Evolutionary conservation across 306 rosid species (phyloP).

Genomic region (Trifolium subterraneum): DNA sequence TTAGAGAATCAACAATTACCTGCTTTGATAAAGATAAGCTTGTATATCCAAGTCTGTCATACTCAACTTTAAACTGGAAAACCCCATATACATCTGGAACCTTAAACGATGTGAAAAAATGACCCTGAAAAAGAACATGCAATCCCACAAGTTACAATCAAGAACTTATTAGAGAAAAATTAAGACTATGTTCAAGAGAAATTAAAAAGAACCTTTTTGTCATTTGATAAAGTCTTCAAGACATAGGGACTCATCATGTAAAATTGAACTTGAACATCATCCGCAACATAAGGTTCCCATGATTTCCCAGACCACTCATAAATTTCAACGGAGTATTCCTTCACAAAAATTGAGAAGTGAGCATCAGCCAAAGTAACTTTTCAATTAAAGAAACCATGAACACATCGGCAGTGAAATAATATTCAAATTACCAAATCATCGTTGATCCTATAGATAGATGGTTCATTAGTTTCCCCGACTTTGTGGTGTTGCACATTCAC

Average conservation of each 20-base stretch:
- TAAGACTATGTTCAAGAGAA: conserved; percentile 7
- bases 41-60: conserved; percentile 88
- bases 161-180: conserved; percentile 24
- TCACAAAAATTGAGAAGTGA: conserved; percentile 44
- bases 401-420: conserved; percentile 7
- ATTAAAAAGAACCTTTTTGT: conserved; percentile 64
- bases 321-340: conserved; percentile 91
- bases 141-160: conserved; percentile 5
- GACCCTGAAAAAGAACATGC: conserved; percentile 64
- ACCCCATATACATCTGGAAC: conserved; percentile 99
- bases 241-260: conserved; percentile 99
- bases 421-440: conserved; percentile 84
- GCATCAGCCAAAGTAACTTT: conserved; percentile 34
- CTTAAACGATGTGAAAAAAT: conserved; percentile 74
- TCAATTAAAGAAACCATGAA: background rate
- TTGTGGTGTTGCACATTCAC: conserved; percentile 79
- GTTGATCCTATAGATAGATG: conserved; percentile 84
- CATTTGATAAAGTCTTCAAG: conserved; percentile 79
- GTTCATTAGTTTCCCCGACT: conserved; percentile 81
- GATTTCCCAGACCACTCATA: conserved; percentile 89
- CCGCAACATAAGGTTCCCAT: conserved; percentile 92
- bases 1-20: conserved; percentile 54
- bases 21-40: conserved; percentile 80
- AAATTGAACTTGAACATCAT: conserved; percentile 97
- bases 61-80: conserved; percentile 98